Evolutionary conservation across 768 basidiomycete species (phyloP).

Genomic region (Suillus subluteus): DNA sequence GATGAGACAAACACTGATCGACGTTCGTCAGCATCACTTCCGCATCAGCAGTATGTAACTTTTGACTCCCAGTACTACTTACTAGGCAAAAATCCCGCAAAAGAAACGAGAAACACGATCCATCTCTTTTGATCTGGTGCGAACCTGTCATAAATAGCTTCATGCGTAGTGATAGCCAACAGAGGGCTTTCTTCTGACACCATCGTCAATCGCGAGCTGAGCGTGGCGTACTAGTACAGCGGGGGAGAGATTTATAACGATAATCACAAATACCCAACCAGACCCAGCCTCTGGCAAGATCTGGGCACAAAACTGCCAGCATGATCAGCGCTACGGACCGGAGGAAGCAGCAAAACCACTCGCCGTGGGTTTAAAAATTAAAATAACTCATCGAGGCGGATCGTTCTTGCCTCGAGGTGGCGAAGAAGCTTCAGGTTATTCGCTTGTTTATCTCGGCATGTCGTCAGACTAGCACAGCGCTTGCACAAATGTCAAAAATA

Average conservation of each 20-base stretch:
- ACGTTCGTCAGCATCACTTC: not conserved
- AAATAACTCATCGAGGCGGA: not conserved
- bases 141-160: slow-evolving; percentile 63
- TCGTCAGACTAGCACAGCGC: not conserved
- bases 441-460: not conserved
- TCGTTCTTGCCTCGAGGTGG: not conserved
- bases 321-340: not conserved
- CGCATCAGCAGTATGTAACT: not conserved
- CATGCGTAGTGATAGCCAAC: slow-evolving; percentile 17
- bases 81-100: slow-evolving; percentile 68
- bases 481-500: not conserved
- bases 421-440: not conserved
- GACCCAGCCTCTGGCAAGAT: not conserved
- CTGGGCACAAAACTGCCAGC: not conserved
- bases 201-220: slow-evolving; percentile 17
- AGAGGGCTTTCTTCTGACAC: slow-evolving; percentile 33
- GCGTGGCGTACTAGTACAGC: not conserved
- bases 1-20: slow-evolving; percentile 65
- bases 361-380: not conserved
- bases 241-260: not conserved
- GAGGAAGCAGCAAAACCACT: not conserved
- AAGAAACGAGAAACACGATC: slow-evolving; percentile 62
- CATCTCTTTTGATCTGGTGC: slow-evolving; percentile 48
- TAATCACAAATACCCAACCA: not conserved
- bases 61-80: slow-evolving; percentile 28